Percentiles rank a stretch among this genome's conserved stretches.
phyloP scores from a whole-genome alignment of 345 rosid genomes.

The Euphorbia pulcherrima region DNA sequence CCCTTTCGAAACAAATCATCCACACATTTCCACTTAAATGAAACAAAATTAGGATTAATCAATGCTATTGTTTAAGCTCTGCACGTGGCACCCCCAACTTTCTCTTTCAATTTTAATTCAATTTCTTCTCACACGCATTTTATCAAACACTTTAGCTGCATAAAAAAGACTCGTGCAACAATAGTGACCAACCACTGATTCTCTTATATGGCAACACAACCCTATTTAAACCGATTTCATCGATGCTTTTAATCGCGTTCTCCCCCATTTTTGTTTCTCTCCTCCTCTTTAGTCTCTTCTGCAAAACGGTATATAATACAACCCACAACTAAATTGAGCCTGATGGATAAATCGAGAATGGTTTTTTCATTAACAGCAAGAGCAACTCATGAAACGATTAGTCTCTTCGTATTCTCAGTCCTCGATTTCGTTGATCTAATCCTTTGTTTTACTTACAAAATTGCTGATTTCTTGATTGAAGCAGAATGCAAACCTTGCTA shows the following conservation, averaged over 20 bases:
- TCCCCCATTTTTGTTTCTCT: slow-evolving; percentile 1
- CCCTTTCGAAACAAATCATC: slow-evolving; percentile 35
- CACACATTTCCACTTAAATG: slow-evolving; percentile 19
- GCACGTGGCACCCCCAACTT: slow-evolving; percentile 3
- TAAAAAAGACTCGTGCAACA: too few relatives aligned
- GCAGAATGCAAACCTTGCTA: slow-evolving; percentile 87
- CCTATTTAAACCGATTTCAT: too few relatives aligned
- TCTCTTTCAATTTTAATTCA: neutral
- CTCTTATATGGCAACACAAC: neutral
- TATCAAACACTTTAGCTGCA: neutral
- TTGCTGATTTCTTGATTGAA: slow-evolving; percentile 66
- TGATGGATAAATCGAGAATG: slow-evolving; percentile 21
- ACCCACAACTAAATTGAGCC: too few relatives aligned
- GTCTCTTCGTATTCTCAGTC: slow-evolving; percentile 73
- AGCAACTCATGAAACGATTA: slow-evolving; percentile 27
- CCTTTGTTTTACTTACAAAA: slow-evolving; percentile 68
- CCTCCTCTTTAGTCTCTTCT: neutral
- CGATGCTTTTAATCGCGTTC: too few relatives aligned
- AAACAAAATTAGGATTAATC: slow-evolving; percentile 36
- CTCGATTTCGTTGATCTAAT: slow-evolving; percentile 70
- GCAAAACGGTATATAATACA: too few relatives aligned
- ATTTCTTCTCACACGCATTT: slow-evolving; percentile 8
- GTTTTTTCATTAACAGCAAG: slow-evolving; percentile 17
- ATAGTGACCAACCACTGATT: neutral
- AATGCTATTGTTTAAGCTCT: slow-evolving; percentile 11